phyloP scores from a whole-genome alignment of 108 stramenopile species.

The Hondaea fermentalgiana region DNA sequence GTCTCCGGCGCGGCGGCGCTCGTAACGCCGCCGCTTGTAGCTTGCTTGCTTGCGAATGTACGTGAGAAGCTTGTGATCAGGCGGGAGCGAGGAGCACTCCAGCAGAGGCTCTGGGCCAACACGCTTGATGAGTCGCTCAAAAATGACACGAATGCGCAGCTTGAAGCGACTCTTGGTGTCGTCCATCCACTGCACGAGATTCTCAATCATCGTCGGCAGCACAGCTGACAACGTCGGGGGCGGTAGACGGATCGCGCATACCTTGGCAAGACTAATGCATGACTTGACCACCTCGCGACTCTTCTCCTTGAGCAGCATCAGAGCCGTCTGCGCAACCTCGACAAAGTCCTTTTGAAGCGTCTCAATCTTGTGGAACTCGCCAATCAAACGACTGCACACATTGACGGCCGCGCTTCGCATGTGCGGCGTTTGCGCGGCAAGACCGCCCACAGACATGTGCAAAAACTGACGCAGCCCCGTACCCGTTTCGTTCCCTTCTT shows the following conservation, averaged over 20 bases:
- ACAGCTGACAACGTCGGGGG: background rate
- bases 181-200: background rate
- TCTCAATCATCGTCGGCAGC: background rate
- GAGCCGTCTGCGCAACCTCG: background rate
- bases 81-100: background rate
- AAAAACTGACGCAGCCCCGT: background rate
- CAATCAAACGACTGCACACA: background rate
- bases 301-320: background rate
- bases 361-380: background rate
- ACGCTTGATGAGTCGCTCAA: background rate
- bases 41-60: background rate
- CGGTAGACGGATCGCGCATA: background rate
- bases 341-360: background rate
- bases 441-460: background rate
- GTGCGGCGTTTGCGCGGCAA: background rate
- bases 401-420: conserved; percentile 5
- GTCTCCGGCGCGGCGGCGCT: background rate
- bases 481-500: background rate
- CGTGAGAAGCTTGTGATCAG: background rate
- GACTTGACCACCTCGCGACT: conserved; percentile 3
- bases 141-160: background rate
- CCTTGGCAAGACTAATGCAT: background rate
- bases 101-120: background rate
- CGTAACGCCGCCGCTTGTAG: background rate
- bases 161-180: background rate